Conservation (phyloP, 257 asterid species). For the Nicotiana knightiana region DNA sequence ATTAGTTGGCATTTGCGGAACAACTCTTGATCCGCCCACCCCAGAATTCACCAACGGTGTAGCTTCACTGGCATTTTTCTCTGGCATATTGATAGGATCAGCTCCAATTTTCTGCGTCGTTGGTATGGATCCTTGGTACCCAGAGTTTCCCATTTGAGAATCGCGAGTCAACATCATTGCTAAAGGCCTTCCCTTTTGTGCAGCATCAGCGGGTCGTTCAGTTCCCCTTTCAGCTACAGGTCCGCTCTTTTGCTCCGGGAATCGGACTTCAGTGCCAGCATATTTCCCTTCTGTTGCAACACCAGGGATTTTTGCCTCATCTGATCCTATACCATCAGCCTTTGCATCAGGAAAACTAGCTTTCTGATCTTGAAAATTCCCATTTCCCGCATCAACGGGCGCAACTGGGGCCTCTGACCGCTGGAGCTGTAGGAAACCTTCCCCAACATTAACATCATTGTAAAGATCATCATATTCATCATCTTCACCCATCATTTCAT, state of each 20-base stretch:
- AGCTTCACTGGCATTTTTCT: slow-evolving; percentile 39
- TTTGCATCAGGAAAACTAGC: slow-evolving; percentile 30
- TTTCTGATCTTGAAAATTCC: slow-evolving; percentile 43
- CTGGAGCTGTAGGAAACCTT: slow-evolving; percentile 43
- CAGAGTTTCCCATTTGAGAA: slow-evolving; percentile 46
- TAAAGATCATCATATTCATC: slow-evolving; percentile 54
- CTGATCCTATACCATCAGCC: slow-evolving; percentile 32
- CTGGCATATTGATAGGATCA: slow-evolving; percentile 33
- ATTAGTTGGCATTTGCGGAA: slow-evolving; percentile 38
- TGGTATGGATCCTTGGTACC: slow-evolving; percentile 44
- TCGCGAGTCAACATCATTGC: slow-evolving; percentile 25
- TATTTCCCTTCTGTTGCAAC: slow-evolving; percentile 40
- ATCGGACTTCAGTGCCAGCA: slow-evolving; percentile 27
- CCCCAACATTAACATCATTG: slow-evolving; percentile 52
- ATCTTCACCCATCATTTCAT: slow-evolving; percentile 58
- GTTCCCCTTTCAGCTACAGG: slow-evolving; percentile 28
- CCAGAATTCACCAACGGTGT: slow-evolving; percentile 33
- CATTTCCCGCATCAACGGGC: slow-evolving; percentile 35
- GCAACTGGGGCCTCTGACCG: slow-evolving; percentile 44
- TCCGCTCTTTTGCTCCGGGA: slow-evolving; percentile 47
- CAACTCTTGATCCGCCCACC: slow-evolving; percentile 39
- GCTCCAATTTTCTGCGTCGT: slow-evolving; percentile 32
- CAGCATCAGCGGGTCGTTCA: slow-evolving; percentile 29
- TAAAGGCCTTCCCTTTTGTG: slow-evolving; percentile 40
- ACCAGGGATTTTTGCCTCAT: slow-evolving; percentile 36